A percentile compares a stretch with the other conserved stretches of the same genome.
These are phyloP conservation scores for Phyllostachys edulis DNA, from an alignment of 176 grass and related monocot genomes.

Conservation along the genomic window DNA sequence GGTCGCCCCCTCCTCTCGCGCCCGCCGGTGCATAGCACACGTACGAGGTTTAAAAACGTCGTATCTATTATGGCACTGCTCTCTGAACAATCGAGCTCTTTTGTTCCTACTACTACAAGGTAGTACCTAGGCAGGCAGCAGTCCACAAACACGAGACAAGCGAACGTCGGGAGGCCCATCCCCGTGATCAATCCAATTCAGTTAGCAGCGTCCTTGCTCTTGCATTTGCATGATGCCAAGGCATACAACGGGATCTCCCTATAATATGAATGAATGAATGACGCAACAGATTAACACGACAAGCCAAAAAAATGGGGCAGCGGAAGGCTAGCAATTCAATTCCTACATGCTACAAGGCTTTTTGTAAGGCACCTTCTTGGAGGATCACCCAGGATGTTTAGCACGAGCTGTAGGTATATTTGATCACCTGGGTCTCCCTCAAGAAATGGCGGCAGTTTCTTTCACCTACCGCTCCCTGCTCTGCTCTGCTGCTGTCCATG, in stretches of 20 bases:
- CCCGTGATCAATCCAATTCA: neutral
- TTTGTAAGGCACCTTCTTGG: neutral
- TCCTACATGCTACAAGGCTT: neutral
- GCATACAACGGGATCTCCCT: neutral
- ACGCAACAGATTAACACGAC: neutral
- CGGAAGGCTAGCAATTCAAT: conserved; percentile 2
- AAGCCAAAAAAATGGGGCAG: neutral
- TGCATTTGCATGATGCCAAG: too few relatives aligned
- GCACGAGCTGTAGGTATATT: neutral
- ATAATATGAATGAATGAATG: neutral
- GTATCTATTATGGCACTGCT: too few relatives aligned
- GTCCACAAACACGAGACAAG: too few relatives aligned
- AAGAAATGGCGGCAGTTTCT: conserved; percentile 13
- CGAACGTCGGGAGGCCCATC: too few relatives aligned
- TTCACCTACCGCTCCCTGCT: neutral
- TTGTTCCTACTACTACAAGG: too few relatives aligned
- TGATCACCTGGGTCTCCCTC: too few relatives aligned
- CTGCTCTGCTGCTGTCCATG: neutral
- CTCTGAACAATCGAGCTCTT: too few relatives aligned
- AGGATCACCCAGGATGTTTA: neutral
- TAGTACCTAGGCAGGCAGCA: too few relatives aligned
- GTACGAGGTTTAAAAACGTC: too few relatives aligned
- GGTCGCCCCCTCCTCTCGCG: too few relatives aligned
- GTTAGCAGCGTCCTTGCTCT: too few relatives aligned
- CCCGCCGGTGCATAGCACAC: too few relatives aligned